These are phyloP conservation scores for Cladosporium sp. DNA, from an alignment of 2,329 filamentous ascomycete species.

Conservation along the genomic window DNA sequence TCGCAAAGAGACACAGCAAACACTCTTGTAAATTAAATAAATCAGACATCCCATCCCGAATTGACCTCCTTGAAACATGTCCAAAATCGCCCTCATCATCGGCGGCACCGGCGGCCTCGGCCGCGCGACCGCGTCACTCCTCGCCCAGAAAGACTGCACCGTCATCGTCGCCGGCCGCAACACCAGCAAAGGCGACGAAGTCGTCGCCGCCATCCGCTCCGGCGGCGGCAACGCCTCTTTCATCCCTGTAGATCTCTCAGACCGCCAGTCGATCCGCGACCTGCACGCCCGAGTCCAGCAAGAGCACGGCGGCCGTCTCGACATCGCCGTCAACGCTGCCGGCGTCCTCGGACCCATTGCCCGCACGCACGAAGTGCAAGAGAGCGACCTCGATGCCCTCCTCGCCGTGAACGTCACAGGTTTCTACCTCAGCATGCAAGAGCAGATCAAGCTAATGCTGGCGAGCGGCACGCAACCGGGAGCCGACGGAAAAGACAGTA, in stretches of 20 bases:
- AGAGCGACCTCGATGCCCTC: conserved; percentile 42
- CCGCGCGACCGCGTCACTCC: conserved; percentile 1
- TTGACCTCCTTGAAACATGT: neutral
- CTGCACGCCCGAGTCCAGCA: conserved; percentile 26
- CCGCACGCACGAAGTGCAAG: conserved; percentile 32
- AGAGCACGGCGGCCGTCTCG: conserved; percentile 35
- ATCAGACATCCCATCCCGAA: neutral
- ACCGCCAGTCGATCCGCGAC: conserved; percentile 33
- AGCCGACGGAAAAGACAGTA: too few species aligned
- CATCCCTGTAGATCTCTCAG: conserved; percentile 3
- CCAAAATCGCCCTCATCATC: conserved; percentile 7
- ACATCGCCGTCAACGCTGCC: conserved; percentile 41
- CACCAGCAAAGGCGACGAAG: conserved; percentile 4
- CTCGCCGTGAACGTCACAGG: conserved; percentile 33
- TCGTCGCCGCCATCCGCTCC: neutral
- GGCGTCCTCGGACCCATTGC: conserved; percentile 38
- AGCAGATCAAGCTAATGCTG: conserved; percentile 41
- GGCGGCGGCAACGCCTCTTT: conserved; percentile 2
- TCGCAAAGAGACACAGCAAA: neutral
- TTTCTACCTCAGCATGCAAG: conserved; percentile 26
- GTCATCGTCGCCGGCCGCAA: neutral
- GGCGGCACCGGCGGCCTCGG: conserved; percentile 10
- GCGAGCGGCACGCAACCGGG: too few species aligned
- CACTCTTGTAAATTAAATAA: neutral
- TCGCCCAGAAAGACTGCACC: conserved; percentile 5